Conservation (phyloP, 108 stramenopile genomes). For the Chaetoceros tenuissimus region DNA sequence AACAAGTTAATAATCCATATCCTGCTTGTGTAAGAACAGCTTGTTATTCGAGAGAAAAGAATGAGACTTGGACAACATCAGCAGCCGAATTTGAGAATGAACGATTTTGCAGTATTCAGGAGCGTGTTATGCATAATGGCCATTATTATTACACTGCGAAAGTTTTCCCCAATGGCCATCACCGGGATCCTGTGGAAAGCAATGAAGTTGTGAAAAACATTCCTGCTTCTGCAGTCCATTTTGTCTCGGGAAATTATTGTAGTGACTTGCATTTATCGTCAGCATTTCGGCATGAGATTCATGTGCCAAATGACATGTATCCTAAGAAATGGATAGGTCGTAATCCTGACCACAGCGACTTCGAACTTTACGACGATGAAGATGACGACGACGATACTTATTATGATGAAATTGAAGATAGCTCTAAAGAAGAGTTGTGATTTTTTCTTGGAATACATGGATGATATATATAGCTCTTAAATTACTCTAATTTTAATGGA, state of each 20-base stretch:
- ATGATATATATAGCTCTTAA: no score
- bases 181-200: not conserved
- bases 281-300: constrained; percentile 58
- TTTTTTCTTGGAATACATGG: no score
- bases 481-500: no score
- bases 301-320: constrained; percentile 50
- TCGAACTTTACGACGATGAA: not conserved
- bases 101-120: not conserved
- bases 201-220: constrained; percentile 4
- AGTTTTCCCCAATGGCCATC: not conserved
- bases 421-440: not conserved
- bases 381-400: not conserved
- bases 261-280: constrained; percentile 18
- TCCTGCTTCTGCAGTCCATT: constrained; percentile 15
- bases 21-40: constrained; percentile 16
- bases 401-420: not conserved
- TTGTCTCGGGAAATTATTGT: constrained; percentile 12
- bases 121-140: not conserved
- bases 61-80: not conserved
- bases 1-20: constrained; percentile 19
- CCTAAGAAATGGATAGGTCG: constrained; percentile 24
- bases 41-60: constrained; percentile 8
- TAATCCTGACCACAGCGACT: not conserved
- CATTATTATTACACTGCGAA: not conserved
- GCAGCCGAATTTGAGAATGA: not conserved